Conservation (phyloP, 2,329 filamentous ascomycete species). For the Diaporthe amygdali region DNA sequence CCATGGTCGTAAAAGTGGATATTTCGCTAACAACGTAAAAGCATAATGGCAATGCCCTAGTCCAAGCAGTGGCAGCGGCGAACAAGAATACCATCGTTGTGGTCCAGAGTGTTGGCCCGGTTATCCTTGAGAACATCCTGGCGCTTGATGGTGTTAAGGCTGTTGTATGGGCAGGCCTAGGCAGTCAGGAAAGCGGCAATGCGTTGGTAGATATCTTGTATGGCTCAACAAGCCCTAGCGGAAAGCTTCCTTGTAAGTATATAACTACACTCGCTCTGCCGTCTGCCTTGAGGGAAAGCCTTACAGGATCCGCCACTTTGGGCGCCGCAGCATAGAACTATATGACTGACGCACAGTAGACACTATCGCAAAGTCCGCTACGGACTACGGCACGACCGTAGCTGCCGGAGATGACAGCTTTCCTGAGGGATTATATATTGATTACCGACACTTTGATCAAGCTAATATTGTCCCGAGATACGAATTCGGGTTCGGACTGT, state of each 20-base stretch:
- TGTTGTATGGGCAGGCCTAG: slow-evolving; percentile 77
- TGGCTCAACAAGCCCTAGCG: slow-evolving; percentile 53
- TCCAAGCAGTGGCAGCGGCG: slow-evolving; percentile 60
- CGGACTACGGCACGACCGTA: slow-evolving; percentile 50
- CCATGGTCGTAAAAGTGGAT: neutral
- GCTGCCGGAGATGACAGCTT: slow-evolving; percentile 54
- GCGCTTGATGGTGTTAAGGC: slow-evolving; percentile 74
- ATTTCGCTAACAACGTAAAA: neutral
- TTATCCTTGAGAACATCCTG: slow-evolving; percentile 64
- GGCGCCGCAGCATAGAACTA: neutral
- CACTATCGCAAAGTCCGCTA: slow-evolving; percentile 53
- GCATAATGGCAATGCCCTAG: slow-evolving; percentile 65
- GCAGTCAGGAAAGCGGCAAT: slow-evolving; percentile 78
- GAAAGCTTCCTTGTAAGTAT: slow-evolving; percentile 47
- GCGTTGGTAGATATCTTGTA: slow-evolving; percentile 77
- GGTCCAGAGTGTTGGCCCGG: slow-evolving; percentile 65
- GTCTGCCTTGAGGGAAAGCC: neutral
- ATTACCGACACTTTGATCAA: slow-evolving; percentile 68
- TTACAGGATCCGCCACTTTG: neutral
- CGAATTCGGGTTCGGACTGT: slow-evolving; percentile 69
- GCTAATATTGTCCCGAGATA: slow-evolving; percentile 62
- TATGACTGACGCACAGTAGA: slow-evolving; percentile 26
- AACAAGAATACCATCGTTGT: slow-evolving; percentile 69
- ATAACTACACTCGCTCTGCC: neutral
- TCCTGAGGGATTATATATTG: slow-evolving; percentile 65